These are phyloP conservation scores for Chenopodium berlandieri DNA, from an alignment of 148 eudicot species.

Conservation along the genomic window DNA sequence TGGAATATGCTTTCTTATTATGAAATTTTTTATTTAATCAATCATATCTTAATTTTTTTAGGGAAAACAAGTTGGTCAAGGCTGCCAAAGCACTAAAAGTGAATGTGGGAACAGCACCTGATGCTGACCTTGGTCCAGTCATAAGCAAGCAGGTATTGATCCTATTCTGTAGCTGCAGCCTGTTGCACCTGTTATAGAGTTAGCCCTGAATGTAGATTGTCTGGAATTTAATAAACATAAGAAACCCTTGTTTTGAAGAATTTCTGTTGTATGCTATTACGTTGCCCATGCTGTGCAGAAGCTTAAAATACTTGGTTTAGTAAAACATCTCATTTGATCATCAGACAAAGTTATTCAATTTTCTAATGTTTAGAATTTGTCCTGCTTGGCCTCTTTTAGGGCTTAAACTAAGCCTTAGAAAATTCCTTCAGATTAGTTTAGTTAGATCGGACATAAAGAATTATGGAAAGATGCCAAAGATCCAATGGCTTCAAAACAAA, in stretches of 20 bases:
- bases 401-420: too few species aligned
- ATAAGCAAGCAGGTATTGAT: conserved; percentile 80
- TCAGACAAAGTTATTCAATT: background rate
- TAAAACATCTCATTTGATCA: background rate
- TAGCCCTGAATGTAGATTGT: background rate
- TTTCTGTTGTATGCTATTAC: background rate
- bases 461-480: too few species aligned
- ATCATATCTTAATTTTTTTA: conserved; percentile 21
- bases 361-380: too few species aligned
- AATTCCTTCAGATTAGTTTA: too few species aligned
- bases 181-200: background rate
- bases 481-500: too few species aligned
- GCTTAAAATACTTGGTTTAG: background rate
- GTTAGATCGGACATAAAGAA: too few species aligned
- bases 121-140: conserved; percentile 98
- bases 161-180: conserved; percentile 1
- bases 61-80: conserved; percentile 87
- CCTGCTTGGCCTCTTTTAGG: too few species aligned
- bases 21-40: background rate
- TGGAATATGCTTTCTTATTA: background rate
- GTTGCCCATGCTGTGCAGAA: background rate
- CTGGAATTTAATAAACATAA: background rate
- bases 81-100: conserved; percentile 88
- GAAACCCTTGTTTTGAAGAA: background rate
- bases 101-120: conserved; percentile 82